Conservation (phyloP, 2,329 filamentous ascomycete genomes). For the Nectriaceae sp. region DNA sequence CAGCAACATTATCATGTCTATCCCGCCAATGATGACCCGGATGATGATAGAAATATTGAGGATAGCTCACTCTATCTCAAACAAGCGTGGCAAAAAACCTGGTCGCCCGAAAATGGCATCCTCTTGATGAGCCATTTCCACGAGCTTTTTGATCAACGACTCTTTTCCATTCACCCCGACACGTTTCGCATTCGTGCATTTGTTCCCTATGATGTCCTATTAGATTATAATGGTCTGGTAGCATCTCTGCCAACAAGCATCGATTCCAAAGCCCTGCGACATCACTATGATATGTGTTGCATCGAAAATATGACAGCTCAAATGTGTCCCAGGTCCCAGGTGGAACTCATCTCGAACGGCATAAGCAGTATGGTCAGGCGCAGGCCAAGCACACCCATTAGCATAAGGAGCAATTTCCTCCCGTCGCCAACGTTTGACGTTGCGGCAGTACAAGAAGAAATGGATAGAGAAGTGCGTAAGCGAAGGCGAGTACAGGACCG, state of each 20-base stretch:
- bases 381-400: not conserved
- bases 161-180: conserved; percentile 26
- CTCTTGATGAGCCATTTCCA: conserved; percentile 19
- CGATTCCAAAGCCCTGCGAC: conserved; percentile 15
- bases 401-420: no score
- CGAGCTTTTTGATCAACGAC: conserved; percentile 18
- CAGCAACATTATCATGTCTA: conserved; percentile 22
- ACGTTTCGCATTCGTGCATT: conserved; percentile 21
- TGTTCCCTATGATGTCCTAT: conserved; percentile 16
- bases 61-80: conserved; percentile 1
- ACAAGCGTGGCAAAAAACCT: conserved; percentile 9
- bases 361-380: no score
- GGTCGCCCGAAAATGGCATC: conserved; percentile 14
- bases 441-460: no score
- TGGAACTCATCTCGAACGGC: no score
- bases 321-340: no score
- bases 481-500: not conserved
- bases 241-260: conserved; percentile 9
- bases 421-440: no score
- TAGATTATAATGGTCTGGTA: conserved; percentile 9
- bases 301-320: conserved; percentile 22
- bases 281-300: conserved; percentile 24
- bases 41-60: not conserved
- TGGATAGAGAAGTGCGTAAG: not conserved
- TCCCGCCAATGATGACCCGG: conserved; percentile 1